Percentiles rank a stretch among this genome's conserved stretches.
Conservation (phyloP, 164 flowering plant species). For the Taxillus chinensis region DNA sequence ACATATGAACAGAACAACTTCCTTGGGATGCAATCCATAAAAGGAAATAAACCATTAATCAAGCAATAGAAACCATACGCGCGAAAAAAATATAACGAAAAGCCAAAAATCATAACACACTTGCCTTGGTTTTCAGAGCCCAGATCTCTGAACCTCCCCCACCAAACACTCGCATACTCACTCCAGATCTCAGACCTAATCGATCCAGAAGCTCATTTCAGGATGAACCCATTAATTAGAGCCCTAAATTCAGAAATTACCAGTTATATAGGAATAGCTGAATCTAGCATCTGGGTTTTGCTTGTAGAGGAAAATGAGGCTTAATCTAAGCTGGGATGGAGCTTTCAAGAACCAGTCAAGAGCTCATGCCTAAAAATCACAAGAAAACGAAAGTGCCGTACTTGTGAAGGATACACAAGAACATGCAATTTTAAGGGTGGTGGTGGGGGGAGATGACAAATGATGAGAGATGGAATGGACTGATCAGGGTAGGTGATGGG, state of each 20-base stretch:
- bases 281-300: constrained; percentile 10
- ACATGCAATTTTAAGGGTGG: constrained; percentile 22
- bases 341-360: constrained; percentile 25
- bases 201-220: constrained; percentile 1
- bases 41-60: neutral
- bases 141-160: constrained; percentile 28
- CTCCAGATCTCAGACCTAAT: constrained; percentile 24
- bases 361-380: constrained; percentile 12
- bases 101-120: neutral
- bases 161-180: constrained; percentile 4
- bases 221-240: constrained; percentile 11
- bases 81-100: neutral
- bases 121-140: constrained; percentile 22
- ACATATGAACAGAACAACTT: neutral
- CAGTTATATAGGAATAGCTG: constrained; percentile 1
- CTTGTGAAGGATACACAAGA: constrained; percentile 9
- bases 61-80: neutral
- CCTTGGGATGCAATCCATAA: neutral
- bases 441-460: constrained; percentile 13
- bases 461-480: constrained; percentile 38
- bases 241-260: constrained; percentile 2
- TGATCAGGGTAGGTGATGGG: constrained; percentile 81
- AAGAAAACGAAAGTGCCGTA: constrained; percentile 10
- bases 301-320: constrained; percentile 15
- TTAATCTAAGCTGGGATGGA: constrained; percentile 33